Conservation (phyloP, 2,329 filamentous ascomycete genomes). For the Ceratocystis variospora region DNA sequence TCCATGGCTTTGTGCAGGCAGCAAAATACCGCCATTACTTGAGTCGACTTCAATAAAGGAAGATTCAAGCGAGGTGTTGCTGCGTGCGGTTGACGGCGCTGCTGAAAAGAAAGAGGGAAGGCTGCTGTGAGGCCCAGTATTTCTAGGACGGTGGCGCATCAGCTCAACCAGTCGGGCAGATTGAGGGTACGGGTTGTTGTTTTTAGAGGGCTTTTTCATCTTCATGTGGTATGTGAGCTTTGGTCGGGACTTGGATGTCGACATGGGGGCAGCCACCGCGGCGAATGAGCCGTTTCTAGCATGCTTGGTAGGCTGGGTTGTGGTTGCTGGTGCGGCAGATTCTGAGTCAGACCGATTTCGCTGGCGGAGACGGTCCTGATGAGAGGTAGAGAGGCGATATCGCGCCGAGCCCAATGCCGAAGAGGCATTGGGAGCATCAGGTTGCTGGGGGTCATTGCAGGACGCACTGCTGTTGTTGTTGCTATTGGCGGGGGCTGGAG, state of each 20-base stretch:
- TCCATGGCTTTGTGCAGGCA: conserved; percentile 23
- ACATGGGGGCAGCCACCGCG: neutral
- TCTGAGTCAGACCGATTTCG: conserved; percentile 15
- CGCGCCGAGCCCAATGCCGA: neutral
- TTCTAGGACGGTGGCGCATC: conserved; percentile 13
- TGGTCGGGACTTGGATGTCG: conserved; percentile 8
- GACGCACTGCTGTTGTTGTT: conserved; percentile 22
- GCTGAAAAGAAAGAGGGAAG: conserved; percentile 17
- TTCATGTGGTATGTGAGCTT: conserved; percentile 18
- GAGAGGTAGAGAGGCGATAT: conserved; percentile 6
- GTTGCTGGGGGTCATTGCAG: conserved; percentile 22
- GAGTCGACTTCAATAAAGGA: conserved; percentile 18
- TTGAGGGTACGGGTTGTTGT: conserved; percentile 86
- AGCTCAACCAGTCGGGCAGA: conserved; percentile 44
- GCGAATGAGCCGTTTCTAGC: neutral
- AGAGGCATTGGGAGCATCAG: neutral
- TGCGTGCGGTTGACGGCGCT: conserved; percentile 12
- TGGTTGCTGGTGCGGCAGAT: neutral
- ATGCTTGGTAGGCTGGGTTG: conserved; percentile 7
- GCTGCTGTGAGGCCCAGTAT: conserved; percentile 14
- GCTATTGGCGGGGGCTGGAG: conserved; percentile 25
- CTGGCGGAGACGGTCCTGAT: conserved; percentile 10
- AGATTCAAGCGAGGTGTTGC: conserved; percentile 14
- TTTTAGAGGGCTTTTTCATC: conserved; percentile 34
- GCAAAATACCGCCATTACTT: conserved; percentile 20